A percentile compares a stretch with the other conserved stretches of the same genome.
Evolutionary conservation across 768 basidiomycete species (phyloP).

Genomic region (Megacollybia marginata): DNA sequence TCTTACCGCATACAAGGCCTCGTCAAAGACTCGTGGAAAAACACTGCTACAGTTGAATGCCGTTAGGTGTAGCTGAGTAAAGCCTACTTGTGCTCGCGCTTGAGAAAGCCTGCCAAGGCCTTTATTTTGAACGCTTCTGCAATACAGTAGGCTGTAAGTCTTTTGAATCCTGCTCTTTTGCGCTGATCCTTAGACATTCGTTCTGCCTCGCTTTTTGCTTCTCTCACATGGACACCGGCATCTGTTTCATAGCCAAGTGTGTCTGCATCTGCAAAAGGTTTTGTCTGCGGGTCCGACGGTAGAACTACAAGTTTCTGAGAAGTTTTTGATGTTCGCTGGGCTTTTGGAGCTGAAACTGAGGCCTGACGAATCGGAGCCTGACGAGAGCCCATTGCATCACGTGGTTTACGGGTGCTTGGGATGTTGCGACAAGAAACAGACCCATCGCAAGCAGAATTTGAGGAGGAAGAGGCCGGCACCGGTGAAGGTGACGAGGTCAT

Average conservation of each 20-base stretch:
- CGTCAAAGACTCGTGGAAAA: constrained; percentile 79
- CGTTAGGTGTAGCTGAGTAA: too few species aligned
- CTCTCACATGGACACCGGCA: constrained; percentile 45
- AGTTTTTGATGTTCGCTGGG: constrained; percentile 82
- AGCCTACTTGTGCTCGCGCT: constrained; percentile 74
- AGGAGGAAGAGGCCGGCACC: constrained; percentile 63
- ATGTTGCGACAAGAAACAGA: constrained; percentile 16
- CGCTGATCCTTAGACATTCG: constrained; percentile 84
- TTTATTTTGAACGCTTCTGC: constrained; percentile 85
- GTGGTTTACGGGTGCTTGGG: too few species aligned
- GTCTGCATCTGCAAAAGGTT: constrained; percentile 51
- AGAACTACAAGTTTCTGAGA: constrained; percentile 87
- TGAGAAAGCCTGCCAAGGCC: constrained; percentile 75
- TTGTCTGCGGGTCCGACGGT: constrained; percentile 85
- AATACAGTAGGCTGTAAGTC: constrained; percentile 86
- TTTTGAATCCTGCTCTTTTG: constrained; percentile 69
- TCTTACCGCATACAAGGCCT: constrained; percentile 87
- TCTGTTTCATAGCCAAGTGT: constrained; percentile 61
- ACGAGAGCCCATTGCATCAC: background rate
- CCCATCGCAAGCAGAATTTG: constrained; percentile 42
- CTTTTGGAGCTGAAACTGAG: constrained; percentile 27
- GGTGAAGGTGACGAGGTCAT: constrained; percentile 68
- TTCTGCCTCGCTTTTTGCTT: constrained; percentile 81
- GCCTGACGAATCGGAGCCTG: constrained; percentile 4
- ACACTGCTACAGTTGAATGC: constrained; percentile 26